A percentile compares a stretch with the other conserved stretches of the same genome.
phyloP scores from a whole-genome alignment of 768 basidiomycete genomes.

The Nidularia sp. region DNA sequence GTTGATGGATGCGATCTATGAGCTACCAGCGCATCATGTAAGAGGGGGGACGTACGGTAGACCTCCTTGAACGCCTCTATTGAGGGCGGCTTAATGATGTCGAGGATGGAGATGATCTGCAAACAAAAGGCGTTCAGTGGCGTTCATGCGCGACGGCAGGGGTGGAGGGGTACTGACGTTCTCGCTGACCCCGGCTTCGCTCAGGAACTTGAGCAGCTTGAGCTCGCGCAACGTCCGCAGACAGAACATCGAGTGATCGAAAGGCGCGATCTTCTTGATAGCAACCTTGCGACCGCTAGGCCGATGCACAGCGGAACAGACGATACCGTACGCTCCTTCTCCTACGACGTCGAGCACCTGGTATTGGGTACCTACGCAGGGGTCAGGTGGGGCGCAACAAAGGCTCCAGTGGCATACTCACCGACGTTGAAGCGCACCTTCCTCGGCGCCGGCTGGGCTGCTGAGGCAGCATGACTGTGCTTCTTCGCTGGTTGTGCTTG shows the following conservation, averaged over 20 bases:
- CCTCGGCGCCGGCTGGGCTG: conserved; percentile 55
- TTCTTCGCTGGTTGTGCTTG: conserved; percentile 25
- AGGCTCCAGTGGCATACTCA: conserved; percentile 18
- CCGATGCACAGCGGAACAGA: conserved; percentile 87
- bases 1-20: conserved; percentile 2
- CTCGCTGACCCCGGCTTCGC: conserved; percentile 86
- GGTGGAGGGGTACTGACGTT: conserved; percentile 46
- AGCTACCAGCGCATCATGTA: background rate
- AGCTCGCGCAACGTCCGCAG: conserved; percentile 86
- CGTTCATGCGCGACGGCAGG: conserved; percentile 8
- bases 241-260: conserved; percentile 95
- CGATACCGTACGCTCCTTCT: conserved; percentile 92
- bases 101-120: conserved; percentile 86
- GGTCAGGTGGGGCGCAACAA: background rate
- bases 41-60: conserved; percentile 15
- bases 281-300: conserved; percentile 90
- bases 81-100: conserved; percentile 80
- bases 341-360: conserved; percentile 85
- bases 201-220: conserved; percentile 79
- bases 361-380: conserved; percentile 62
- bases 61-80: conserved; percentile 86
- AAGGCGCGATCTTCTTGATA: conserved; percentile 94
- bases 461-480: conserved; percentile 34
- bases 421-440: conserved; percentile 91
- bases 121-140: background rate